Conservation (phyloP, 176 grass and related monocot genomes). For the Cenchrus purpureus region DNA sequence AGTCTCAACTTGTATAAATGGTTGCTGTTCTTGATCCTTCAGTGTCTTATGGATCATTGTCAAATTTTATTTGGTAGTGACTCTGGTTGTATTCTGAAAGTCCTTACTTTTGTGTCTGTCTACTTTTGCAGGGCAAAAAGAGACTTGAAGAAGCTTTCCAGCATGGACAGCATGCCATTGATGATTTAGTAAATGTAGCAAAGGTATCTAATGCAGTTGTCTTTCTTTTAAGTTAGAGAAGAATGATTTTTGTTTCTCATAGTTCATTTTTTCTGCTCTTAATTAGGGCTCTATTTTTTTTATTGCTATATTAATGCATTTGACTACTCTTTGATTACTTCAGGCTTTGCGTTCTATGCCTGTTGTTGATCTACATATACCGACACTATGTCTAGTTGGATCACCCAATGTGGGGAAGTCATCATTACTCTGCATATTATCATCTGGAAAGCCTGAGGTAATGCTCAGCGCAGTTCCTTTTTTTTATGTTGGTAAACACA, state of each 20-base stretch:
- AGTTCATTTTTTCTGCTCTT: slow-evolving; percentile 16
- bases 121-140: slow-evolving; percentile 70
- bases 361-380: slow-evolving; percentile 86
- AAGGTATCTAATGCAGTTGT: slow-evolving; percentile 55
- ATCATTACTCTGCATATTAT: slow-evolving; percentile 85
- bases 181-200: slow-evolving; percentile 85
- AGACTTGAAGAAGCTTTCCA: slow-evolving; percentile 83
- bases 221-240: slow-evolving; percentile 10
- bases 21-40: background rate
- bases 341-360: slow-evolving; percentile 89
- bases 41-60: background rate
- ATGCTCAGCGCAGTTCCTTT: background rate
- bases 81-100: slow-evolving; percentile 5
- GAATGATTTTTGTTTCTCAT: background rate
- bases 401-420: slow-evolving; percentile 97
- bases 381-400: slow-evolving; percentile 89
- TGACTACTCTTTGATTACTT: slow-evolving; percentile 29
- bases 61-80: background rate
- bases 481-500: background rate
- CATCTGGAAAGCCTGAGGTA: slow-evolving; percentile 96
- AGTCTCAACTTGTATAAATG: slow-evolving; percentile 16
- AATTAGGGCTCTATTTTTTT: slow-evolving; percentile 18
- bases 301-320: background rate
- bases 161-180: slow-evolving; percentile 64
- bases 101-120: slow-evolving; percentile 9